These are phyloP conservation scores for Cutaneotrichosporon sp. DNA, from an alignment of 1,284 basidiomycete genomes.

Conservation along the genomic window DNA sequence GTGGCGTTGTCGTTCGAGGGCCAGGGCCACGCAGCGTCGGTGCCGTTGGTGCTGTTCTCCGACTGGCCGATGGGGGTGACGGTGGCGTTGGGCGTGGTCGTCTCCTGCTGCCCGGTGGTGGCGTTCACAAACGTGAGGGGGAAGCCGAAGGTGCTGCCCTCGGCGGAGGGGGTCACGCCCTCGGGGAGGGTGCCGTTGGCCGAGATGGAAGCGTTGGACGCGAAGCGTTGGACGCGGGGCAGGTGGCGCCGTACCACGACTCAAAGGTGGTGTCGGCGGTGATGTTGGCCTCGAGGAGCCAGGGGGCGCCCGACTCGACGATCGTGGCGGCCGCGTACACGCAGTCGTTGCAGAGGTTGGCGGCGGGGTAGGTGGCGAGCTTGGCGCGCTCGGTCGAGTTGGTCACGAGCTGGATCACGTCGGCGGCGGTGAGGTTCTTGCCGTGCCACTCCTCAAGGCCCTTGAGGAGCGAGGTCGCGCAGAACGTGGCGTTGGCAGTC, in stretches of 20 bases:
- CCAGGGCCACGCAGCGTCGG: neutral
- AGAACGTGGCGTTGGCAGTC: conserved; percentile 33
- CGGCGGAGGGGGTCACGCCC: conserved; percentile 37
- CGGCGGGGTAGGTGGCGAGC: conserved; percentile 30
- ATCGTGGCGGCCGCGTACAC: conserved; percentile 46
- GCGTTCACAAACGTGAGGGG: conserved; percentile 34
- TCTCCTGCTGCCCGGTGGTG: conserved; percentile 22
- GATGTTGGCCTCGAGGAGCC: conserved; percentile 33
- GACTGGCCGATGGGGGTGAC: conserved; percentile 11
- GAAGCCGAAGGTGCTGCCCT: conserved; percentile 40
- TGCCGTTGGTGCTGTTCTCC: conserved; percentile 5
- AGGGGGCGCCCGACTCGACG: conserved; percentile 41
- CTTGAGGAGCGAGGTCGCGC: conserved; percentile 41
- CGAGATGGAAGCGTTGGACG: conserved; percentile 1
- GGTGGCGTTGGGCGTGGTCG: conserved; percentile 20
- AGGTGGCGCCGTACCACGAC: conserved; percentile 32
- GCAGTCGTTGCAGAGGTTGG: conserved; percentile 48
- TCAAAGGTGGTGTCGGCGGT: conserved; percentile 32
- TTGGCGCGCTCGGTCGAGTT: conserved; percentile 32
- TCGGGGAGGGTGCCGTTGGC: conserved; percentile 43
- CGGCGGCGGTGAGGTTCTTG: conserved; percentile 32
- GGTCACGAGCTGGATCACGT: neutral
- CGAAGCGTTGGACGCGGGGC: conserved; percentile 18
- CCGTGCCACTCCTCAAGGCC: conserved; percentile 38
- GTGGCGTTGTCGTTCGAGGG: no score